Percentiles rank a stretch among this genome's conserved stretches.
Conservation (phyloP, 2,329 filamentous ascomycete genomes). For the Gyromitra esculenta region DNA sequence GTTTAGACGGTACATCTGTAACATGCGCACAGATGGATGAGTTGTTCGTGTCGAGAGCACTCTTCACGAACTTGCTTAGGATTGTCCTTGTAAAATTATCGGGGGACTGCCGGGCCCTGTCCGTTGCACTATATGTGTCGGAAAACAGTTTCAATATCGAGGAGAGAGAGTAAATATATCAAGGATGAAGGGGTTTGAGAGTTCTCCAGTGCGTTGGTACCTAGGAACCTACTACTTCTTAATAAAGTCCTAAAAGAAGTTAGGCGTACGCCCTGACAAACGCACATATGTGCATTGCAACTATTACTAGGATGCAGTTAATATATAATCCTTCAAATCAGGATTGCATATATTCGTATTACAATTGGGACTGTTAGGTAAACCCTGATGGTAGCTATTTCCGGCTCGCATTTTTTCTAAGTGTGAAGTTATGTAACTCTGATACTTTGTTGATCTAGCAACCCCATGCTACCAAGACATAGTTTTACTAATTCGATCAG, state of each 20-base stretch:
- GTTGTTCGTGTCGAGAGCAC: conserved; percentile 24
- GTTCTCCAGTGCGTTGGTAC: background rate
- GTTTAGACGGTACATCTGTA: conserved; percentile 27
- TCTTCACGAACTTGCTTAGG: conserved; percentile 20
- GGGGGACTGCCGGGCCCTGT: conserved; percentile 15
- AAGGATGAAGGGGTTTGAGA: background rate
- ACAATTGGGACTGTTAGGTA: background rate
- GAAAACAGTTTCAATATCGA: conserved; percentile 31
- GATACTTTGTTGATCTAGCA: background rate
- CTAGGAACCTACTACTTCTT: conserved; percentile 5
- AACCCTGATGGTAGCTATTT: conserved; percentile 2
- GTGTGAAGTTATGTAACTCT: background rate
- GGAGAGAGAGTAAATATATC: conserved; percentile 1
- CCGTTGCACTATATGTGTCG: conserved; percentile 19
- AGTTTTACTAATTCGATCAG: background rate
- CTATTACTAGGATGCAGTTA: conserved; percentile 20
- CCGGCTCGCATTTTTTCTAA: conserved; percentile 19
- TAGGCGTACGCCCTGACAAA: background rate
- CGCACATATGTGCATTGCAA: background rate
- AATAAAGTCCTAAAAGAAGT: background rate
- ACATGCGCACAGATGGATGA: conserved; percentile 26
- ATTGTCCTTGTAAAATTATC: conserved; percentile 24
- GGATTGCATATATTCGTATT: conserved; percentile 10
- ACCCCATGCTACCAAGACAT: background rate
- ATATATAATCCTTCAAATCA: conserved; percentile 35